Evolutionary conservation across 2,329 filamentous ascomycete species (phyloP).

Genomic region (Pseudogymnoascus sp.): DNA sequence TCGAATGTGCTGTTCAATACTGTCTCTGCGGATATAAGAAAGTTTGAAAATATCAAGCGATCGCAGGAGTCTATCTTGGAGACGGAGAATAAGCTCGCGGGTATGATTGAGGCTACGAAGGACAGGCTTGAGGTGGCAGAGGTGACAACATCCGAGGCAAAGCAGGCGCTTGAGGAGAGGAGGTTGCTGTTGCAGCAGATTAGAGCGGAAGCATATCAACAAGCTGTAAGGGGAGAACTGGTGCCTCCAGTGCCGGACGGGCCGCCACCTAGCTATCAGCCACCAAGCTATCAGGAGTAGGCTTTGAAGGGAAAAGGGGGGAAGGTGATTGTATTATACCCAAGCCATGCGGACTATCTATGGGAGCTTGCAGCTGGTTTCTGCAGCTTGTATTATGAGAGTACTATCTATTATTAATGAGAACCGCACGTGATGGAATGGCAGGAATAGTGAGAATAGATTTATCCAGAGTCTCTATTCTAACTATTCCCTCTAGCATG

Average conservation of each 20-base stretch:
- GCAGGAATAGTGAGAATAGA: too few species aligned
- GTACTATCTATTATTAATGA: too few species aligned
- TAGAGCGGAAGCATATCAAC: conserved; percentile 38
- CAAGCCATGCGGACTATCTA: too few species aligned
- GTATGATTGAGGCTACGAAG: conserved; percentile 30
- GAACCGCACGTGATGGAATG: too few species aligned
- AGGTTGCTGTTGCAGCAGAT: conserved; percentile 37
- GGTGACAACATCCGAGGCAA: conserved; percentile 25
- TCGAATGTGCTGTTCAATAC: conserved; percentile 50
- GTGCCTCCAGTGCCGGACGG: neutral
- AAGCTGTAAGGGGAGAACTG: conserved; percentile 18
- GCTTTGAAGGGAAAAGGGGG: neutral
- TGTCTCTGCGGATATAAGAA: conserved; percentile 44
- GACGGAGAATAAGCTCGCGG: conserved; percentile 28
- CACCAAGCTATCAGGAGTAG: neutral
- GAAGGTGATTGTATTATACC: neutral
- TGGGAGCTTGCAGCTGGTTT: too few species aligned
- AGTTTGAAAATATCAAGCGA: conserved; percentile 45
- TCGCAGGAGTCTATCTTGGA: conserved; percentile 33
- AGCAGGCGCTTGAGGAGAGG: conserved; percentile 30
- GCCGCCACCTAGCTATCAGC: neutral
- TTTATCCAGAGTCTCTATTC: too few species aligned
- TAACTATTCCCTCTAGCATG: too few species aligned
- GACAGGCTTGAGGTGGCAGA: conserved; percentile 26
- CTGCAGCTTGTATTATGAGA: too few species aligned